phyloP scores from a whole-genome alignment of 2,329 filamentous ascomycete species.

The Penicillium sp. region DNA sequence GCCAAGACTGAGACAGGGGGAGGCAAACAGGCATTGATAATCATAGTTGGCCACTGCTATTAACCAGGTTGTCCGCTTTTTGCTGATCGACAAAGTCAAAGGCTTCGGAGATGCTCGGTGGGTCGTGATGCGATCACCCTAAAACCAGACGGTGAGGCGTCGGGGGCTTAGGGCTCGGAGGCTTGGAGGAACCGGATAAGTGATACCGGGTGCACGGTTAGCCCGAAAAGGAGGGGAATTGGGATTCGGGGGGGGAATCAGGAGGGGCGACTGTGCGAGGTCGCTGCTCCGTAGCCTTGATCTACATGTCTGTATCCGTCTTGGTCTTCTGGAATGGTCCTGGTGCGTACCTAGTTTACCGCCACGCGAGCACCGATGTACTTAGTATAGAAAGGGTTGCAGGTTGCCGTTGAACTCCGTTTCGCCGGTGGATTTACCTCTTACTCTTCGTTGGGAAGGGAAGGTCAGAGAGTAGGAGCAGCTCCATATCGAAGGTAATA shows the following conservation, averaged over 20 bases:
- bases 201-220: slow-evolving; percentile 19
- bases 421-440: not conserved
- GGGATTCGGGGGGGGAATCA: not conserved
- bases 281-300: not conserved
- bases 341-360: not conserved
- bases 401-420: no score
- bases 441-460: not conserved
- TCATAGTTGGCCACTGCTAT: not conserved
- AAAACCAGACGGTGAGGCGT: slow-evolving; percentile 18
- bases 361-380: not conserved
- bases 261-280: not conserved
- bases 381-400: not conserved
- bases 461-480: not conserved
- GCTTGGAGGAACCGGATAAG: slow-evolving; percentile 8
- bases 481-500: slow-evolving; percentile 7
- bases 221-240: slow-evolving; percentile 1
- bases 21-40: not conserved
- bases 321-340: not conserved
- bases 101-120: slow-evolving; percentile 17
- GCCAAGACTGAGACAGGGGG: not conserved
- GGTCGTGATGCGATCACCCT: slow-evolving; percentile 18
- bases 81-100: slow-evolving; percentile 6
- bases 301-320: not conserved
- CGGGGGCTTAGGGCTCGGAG: not conserved
- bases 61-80: slow-evolving; percentile 5